Evolutionary conservation across 2,329 filamentous ascomycete species (phyloP).

Genomic region (Aspergillus fischeri): DNA sequence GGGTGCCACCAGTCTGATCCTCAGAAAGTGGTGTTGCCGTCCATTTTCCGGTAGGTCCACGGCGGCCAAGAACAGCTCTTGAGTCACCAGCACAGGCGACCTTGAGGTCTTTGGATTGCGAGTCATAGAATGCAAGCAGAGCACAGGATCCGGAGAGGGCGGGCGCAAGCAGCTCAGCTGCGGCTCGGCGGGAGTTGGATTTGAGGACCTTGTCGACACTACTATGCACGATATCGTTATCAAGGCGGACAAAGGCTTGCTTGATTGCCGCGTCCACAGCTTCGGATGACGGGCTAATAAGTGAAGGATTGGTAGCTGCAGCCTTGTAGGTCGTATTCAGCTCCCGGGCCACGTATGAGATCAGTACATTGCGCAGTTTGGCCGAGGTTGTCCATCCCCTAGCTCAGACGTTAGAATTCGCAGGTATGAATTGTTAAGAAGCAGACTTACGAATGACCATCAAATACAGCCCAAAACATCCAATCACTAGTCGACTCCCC

Average conservation of each 20-base stretch:
- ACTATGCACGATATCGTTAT: conserved; percentile 91
- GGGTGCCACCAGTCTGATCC: conserved; percentile 89
- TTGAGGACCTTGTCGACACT: conserved; percentile 89
- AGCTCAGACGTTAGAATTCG: conserved; percentile 5
- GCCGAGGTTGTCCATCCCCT: conserved; percentile 98
- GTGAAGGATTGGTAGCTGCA: conserved; percentile 54
- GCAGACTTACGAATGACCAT: conserved; percentile 78
- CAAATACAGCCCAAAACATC: conserved; percentile 99
- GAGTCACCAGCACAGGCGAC: conserved; percentile 96
- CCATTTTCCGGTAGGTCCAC: conserved; percentile 79
- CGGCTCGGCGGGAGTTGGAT: conserved; percentile 81
- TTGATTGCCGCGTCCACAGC: conserved; percentile 91
- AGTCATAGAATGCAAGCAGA: conserved; percentile 93
- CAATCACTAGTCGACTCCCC: conserved; percentile 69
- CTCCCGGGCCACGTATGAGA: conserved; percentile 88
- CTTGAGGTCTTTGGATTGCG: conserved; percentile 76
- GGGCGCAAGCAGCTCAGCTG: conserved; percentile 85
- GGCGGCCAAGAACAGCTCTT: conserved; percentile 84
- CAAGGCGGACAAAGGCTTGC: conserved; percentile 78
- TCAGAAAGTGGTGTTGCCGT: conserved; percentile 82
- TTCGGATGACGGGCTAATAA: conserved; percentile 66
- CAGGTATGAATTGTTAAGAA: not conserved
- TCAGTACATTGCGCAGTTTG: conserved; percentile 86
- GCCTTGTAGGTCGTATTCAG: conserved; percentile 88
- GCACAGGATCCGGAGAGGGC: conserved; percentile 97